phyloP scores from a whole-genome alignment of 129 eudicot genomes.

The Calendula officinalis region DNA sequence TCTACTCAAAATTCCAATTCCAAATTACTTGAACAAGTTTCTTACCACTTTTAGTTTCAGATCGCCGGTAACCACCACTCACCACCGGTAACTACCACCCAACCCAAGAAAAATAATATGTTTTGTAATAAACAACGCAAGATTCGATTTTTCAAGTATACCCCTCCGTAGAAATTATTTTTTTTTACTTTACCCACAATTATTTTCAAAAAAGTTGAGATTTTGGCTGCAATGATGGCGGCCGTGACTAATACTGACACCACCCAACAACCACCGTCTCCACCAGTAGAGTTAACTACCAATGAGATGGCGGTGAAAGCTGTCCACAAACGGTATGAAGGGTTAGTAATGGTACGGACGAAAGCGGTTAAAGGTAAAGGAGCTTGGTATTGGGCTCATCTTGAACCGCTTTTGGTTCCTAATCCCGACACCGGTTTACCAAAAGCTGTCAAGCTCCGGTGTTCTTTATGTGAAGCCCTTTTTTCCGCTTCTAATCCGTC shows the following conservation, averaged over 20 bases:
- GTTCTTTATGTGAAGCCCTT: slow-evolving; percentile 68
- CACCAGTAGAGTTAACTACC: slow-evolving; percentile 7
- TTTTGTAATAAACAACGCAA: neutral
- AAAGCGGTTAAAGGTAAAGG: slow-evolving; percentile 96
- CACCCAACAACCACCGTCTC: slow-evolving; percentile 7
- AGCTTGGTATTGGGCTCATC: slow-evolving; percentile 98
- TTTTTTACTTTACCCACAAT: neutral
- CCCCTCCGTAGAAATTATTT: neutral
- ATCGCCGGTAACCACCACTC: neutral
- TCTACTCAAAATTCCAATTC: too few species aligned
- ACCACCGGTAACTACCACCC: neutral
- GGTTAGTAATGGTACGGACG: slow-evolving; percentile 73
- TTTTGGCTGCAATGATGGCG: slow-evolving; percentile 1
- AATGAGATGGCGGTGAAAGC: slow-evolving; percentile 68
- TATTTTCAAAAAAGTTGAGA: neutral
- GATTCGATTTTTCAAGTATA: slow-evolving; percentile 1
- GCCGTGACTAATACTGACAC: neutral
- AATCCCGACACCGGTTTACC: slow-evolving; percentile 66
- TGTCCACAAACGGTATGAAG: slow-evolving; percentile 76
- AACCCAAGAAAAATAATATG: neutral
- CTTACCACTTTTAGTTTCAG: neutral
- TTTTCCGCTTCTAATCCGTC: slow-evolving; percentile 85
- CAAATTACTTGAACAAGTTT: too few species aligned
- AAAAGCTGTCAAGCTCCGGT: slow-evolving; percentile 87
- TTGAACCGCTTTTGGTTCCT: slow-evolving; percentile 74